Percentiles rank a stretch among this genome's conserved stretches.
Conservation (phyloP, 2,329 filamentous ascomycete genomes). For the Cordyceps cicadae region DNA sequence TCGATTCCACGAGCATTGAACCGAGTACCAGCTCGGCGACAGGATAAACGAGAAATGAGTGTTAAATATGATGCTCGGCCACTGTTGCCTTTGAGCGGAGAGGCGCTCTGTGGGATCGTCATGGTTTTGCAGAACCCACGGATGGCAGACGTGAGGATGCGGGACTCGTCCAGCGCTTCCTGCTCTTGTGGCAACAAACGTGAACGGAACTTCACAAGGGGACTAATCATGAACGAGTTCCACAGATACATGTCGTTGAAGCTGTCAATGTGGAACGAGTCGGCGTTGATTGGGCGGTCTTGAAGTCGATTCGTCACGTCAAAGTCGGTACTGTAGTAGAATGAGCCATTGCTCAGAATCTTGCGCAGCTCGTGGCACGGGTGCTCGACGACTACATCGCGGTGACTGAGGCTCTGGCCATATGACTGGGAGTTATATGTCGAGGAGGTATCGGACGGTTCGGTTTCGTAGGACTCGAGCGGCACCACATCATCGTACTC, state of each 20-base stretch:
- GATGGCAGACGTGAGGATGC: conserved; percentile 87
- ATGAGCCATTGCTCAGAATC: conserved; percentile 83
- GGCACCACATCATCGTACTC: conserved; percentile 73
- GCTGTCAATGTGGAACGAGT: conserved; percentile 82
- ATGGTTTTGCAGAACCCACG: conserved; percentile 86
- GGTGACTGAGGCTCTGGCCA: conserved; percentile 45
- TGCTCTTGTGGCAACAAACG: conserved; percentile 68
- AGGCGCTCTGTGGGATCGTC: conserved; percentile 68
- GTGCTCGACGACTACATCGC: conserved; percentile 69
- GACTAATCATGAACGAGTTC: conserved; percentile 98
- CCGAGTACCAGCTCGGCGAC: conserved; percentile 80
- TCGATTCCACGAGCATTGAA: conserved; percentile 98
- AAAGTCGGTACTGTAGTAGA: conserved; percentile 98
- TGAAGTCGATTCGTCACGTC: conserved; percentile 90
- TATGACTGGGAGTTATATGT: conserved; percentile 36
- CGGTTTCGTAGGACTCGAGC: conserved; percentile 43
- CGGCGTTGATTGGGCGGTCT: conserved; percentile 68
- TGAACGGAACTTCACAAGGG: conserved; percentile 80
- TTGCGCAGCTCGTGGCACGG: conserved; percentile 88
- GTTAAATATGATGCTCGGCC: conserved; percentile 79
- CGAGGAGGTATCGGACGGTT: conserved; percentile 38
- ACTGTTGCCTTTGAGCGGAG: conserved; percentile 59
- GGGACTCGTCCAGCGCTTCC: conserved; percentile 71
- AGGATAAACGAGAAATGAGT: conserved; percentile 85
- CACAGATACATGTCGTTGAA: conserved; percentile 89